Base-by-base conservation (phyloP, 2,329 filamentous ascomycete genomes). In the Orbilia ellipsospora region DNA sequence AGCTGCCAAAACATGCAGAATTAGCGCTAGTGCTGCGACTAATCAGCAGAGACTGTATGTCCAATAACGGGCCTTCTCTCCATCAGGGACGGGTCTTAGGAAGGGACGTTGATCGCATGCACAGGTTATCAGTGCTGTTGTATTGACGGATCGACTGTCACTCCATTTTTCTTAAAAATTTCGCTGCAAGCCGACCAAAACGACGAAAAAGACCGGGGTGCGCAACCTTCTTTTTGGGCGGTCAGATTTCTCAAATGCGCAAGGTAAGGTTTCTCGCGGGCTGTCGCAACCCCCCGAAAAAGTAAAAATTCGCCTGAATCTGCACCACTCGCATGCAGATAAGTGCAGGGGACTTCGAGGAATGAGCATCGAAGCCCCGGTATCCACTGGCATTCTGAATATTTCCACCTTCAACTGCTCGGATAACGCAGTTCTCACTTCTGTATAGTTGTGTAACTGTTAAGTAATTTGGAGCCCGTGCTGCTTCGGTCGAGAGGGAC, bases 221-320 rank as follows among this genome's bases (percentile, higher is more conserved):
- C 48, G 10, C 10, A 52, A 23, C 48, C 20, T 52, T 55, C 13
- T 15, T 48, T 63, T 65, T 36, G 42, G 28, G 28, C 48, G 56
- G 69, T 55, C 50, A 63, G 56, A 63, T 51, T 48, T 66, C 59
- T 62, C 55, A 51, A 55, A 54, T 45, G 8, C 18, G 40, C 69
- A 73, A 62, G 69, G 69, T 63, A 73, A 62, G 69, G 69, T 63
- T 62, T 50, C 61, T 62, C 12, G 40, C 62, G 62, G 69, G 16
- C 63, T 67, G 70, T 67, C 70, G 70, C 70, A 74, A 74, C 70
- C 70, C 70, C 63, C 62, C 50, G 50, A 74, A 74, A 74, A 74
- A 74, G 70, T 74, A 74, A 74, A 36, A 48, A 56, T 68, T 63
- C 52, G 63, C 57, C 44, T 68, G 70, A 62, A 52, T 18, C n/a